phyloP scores from a whole-genome alignment of 495 filamentous ascomycete species.

The Trichoderma reesei region DNA sequence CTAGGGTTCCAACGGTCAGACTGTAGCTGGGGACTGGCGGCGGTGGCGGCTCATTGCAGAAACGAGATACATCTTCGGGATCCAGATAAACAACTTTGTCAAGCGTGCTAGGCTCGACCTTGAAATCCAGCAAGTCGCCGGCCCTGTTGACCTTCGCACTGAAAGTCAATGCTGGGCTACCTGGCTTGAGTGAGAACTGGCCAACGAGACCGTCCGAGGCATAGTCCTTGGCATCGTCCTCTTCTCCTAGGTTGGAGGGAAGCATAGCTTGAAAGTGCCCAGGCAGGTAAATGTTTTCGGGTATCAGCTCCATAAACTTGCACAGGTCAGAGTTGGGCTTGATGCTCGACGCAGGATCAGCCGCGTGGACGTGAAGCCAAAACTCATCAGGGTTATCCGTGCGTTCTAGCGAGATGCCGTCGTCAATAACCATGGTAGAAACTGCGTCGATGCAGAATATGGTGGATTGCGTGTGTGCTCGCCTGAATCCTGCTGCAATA shows the following conservation, averaged over 20 bases:
- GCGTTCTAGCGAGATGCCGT: constrained; percentile 72
- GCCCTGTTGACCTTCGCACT: constrained; percentile 55
- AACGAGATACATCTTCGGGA: not conserved
- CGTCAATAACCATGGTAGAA: constrained; percentile 71
- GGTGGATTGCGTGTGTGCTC: constrained; percentile 57
- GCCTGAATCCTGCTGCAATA: constrained; percentile 49
- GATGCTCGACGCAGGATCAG: constrained; percentile 88
- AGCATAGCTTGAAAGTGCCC: constrained; percentile 70
- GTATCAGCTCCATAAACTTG: constrained; percentile 52
- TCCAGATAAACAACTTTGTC: constrained; percentile 59
- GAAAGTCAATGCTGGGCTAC: constrained; percentile 70
- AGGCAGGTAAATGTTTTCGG: constrained; percentile 62
- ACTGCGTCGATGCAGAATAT: constrained; percentile 79
- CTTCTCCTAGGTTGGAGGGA: constrained; percentile 20
- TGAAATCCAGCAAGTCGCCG: constrained; percentile 59
- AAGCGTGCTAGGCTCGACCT: constrained; percentile 61
- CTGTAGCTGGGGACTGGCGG: not conserved
- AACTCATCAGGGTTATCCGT: constrained; percentile 47
- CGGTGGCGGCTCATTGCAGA: constrained; percentile 8
- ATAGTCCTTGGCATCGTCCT: constrained; percentile 30
- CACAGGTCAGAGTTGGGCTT: constrained; percentile 45
- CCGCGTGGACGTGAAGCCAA: constrained; percentile 86
- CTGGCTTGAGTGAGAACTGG: constrained; percentile 58
- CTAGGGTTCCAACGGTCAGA: constrained; percentile 26
- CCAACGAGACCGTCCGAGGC: constrained; percentile 19